Percentiles rank a stretch among this genome's conserved stretches.
Evolutionary conservation across 345 rosid species (phyloP).

Genomic region (Viola odorata): DNA sequence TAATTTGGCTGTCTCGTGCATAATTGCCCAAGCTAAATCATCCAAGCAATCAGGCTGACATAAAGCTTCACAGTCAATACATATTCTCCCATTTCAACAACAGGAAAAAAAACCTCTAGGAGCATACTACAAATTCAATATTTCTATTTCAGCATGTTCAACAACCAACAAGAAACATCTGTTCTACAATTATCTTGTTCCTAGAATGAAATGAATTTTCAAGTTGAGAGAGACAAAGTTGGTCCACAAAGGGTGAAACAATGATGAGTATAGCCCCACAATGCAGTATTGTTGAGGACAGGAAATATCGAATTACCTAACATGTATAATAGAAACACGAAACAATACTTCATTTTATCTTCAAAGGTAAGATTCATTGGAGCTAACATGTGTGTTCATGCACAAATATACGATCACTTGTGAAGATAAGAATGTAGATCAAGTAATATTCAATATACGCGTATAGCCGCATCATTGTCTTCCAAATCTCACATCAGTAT

Average conservation of each 20-base stretch:
- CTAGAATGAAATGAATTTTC: too few relatives aligned
- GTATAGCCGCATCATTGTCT: too few relatives aligned
- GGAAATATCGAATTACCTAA: background rate
- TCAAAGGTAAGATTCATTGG: background rate
- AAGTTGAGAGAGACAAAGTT: too few relatives aligned
- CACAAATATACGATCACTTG: background rate
- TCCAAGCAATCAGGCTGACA: slow-evolving; percentile 71
- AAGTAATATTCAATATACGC: too few relatives aligned
- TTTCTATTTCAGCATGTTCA: too few relatives aligned
- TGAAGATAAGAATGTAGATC: background rate
- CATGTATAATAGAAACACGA: background rate
- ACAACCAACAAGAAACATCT: too few relatives aligned
- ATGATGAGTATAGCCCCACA: too few relatives aligned
- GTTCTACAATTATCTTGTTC: too few relatives aligned
- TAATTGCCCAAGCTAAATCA: slow-evolving; percentile 93
- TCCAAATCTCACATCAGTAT: too few relatives aligned
- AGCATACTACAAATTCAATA: background rate
- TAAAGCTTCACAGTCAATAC: slow-evolving; percentile 11
- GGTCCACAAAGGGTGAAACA: too few relatives aligned
- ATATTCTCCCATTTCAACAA: background rate
- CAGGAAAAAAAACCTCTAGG: background rate
- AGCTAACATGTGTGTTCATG: background rate
- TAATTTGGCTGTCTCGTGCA: slow-evolving; percentile 80
- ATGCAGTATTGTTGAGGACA: background rate
- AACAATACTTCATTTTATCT: background rate